Evolutionary conservation across 257 asterid genomes (phyloP).

Genomic region (Hygrophila difformis): DNA sequence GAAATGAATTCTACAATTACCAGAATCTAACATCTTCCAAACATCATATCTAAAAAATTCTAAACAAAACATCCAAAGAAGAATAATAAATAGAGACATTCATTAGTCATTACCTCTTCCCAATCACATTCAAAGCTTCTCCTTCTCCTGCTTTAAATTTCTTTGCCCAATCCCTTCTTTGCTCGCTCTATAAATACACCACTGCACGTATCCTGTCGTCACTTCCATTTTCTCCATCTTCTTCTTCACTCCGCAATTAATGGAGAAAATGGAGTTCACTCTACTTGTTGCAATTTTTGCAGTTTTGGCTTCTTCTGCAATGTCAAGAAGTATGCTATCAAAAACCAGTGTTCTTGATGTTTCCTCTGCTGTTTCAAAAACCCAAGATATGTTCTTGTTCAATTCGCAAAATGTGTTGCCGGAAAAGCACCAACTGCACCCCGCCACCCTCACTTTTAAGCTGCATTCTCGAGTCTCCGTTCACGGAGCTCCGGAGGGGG

Average conservation of each 20-base stretch:
- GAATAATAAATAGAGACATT: no score
- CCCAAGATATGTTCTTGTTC: constrained; percentile 33
- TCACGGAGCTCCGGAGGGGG: constrained; percentile 30
- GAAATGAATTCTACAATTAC: no score
- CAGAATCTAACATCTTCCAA: no score
- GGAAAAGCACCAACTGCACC: constrained; percentile 28
- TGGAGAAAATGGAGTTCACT: constrained; percentile 24
- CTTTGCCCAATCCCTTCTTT: constrained; percentile 26
- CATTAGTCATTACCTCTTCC: no score
- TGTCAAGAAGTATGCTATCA: constrained; percentile 39
- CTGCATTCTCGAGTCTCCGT: constrained; percentile 67
- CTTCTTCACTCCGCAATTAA: constrained; percentile 10
- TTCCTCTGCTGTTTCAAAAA: constrained; percentile 33
- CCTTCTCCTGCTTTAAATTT: constrained; percentile 17
- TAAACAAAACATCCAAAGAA: no score
- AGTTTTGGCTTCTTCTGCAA: constrained; percentile 23
- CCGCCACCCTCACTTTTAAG: constrained; percentile 31
- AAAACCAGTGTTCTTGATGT: constrained; percentile 35
- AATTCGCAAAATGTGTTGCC: constrained; percentile 23
- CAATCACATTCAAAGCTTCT: constrained; percentile 33
- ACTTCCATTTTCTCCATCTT: background rate
- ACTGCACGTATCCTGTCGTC: constrained; percentile 6
- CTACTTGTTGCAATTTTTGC: constrained; percentile 16
- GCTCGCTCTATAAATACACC: constrained; percentile 19
- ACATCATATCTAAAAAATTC: no score